These are phyloP conservation scores for Cyberlindnera amylophila DNA, from an alignment of 805 yeast genomes.

Conservation along the genomic window DNA sequence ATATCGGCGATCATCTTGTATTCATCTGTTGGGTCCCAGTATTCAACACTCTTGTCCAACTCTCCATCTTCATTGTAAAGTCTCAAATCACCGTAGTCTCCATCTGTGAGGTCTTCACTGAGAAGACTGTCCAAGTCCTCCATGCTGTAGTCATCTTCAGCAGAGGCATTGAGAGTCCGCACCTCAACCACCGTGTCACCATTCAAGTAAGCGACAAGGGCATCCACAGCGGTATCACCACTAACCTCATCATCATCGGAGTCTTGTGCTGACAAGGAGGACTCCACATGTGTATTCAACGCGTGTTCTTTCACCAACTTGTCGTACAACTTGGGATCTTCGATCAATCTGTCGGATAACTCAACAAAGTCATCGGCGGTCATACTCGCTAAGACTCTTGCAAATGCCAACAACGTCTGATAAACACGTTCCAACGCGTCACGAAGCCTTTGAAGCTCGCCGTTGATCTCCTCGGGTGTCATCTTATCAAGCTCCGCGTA, in stretches of 20 bases:
- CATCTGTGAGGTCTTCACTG: constrained; percentile 3
- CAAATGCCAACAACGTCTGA: constrained; percentile 14
- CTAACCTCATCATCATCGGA: background rate
- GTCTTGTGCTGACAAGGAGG: background rate
- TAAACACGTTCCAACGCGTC: constrained; percentile 15
- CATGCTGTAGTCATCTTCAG: background rate
- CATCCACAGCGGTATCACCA: constrained; percentile 4
- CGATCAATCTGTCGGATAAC: constrained; percentile 12
- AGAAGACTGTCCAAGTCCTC: background rate
- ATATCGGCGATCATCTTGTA: constrained; percentile 5
- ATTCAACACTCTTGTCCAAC: background rate
- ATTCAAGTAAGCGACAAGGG: constrained; percentile 4
- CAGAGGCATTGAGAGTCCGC: background rate
- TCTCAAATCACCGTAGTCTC: constrained; percentile 7
- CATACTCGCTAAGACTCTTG: constrained; percentile 14
- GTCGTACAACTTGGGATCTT: constrained; percentile 2
- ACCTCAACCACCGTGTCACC: background rate
- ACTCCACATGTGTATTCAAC: constrained; percentile 2
- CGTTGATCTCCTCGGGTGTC: constrained; percentile 13
- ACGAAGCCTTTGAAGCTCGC: constrained; percentile 11
- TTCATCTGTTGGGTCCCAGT: constrained; percentile 15
- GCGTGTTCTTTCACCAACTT: constrained; percentile 5
- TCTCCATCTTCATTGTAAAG: constrained; percentile 8
- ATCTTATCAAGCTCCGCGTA: constrained; percentile 6
- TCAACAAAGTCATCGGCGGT: constrained; percentile 16